A percentile compares a stretch with the other conserved stretches of the same genome.
phyloP scores from a whole-genome alignment of 768 basidiomycete genomes.

The Floccularia luteovirens region DNA sequence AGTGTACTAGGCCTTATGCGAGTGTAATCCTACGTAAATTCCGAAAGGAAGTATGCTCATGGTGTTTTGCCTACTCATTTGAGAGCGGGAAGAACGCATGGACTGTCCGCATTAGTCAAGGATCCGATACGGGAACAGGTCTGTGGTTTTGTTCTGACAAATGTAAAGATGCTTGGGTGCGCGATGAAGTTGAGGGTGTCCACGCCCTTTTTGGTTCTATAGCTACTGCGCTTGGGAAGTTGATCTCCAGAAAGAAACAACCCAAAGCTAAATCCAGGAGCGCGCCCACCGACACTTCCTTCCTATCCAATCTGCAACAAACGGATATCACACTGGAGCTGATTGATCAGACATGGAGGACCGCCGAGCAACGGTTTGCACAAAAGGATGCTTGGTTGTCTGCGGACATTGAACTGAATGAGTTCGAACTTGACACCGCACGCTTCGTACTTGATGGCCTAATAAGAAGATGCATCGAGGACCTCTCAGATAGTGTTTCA shows the following conservation, averaged over 20 bases:
- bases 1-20: constrained; percentile 42
- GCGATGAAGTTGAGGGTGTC: constrained; percentile 20
- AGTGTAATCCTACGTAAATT: constrained; percentile 55
- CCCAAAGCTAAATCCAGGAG: constrained; percentile 19
- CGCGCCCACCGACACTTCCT: constrained; percentile 6
- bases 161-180: constrained; percentile 39
- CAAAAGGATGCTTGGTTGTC: constrained; percentile 3
- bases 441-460: constrained; percentile 47
- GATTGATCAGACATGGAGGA: constrained; percentile 39
- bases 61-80: constrained; percentile 58
- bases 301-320: constrained; percentile 15
- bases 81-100: constrained; percentile 40
- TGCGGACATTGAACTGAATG: constrained; percentile 22
- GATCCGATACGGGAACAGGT: constrained; percentile 20
- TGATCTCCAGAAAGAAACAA: constrained; percentile 9
- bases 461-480: constrained; percentile 31
- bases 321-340: constrained; percentile 25
- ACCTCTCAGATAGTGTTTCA: background rate
- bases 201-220: constrained; percentile 24
- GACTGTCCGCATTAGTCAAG: constrained; percentile 17
- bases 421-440: constrained; percentile 52
- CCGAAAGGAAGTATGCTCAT: constrained; percentile 57
- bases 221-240: constrained; percentile 16
- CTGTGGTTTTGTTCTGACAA: constrained; percentile 49
- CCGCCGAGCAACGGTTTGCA: constrained; percentile 21